Percentiles rank a stretch among this genome's conserved stretches.
Evolutionary conservation across 306 rosid species (phyloP).

Genomic region (Ceratonia siliqua): DNA sequence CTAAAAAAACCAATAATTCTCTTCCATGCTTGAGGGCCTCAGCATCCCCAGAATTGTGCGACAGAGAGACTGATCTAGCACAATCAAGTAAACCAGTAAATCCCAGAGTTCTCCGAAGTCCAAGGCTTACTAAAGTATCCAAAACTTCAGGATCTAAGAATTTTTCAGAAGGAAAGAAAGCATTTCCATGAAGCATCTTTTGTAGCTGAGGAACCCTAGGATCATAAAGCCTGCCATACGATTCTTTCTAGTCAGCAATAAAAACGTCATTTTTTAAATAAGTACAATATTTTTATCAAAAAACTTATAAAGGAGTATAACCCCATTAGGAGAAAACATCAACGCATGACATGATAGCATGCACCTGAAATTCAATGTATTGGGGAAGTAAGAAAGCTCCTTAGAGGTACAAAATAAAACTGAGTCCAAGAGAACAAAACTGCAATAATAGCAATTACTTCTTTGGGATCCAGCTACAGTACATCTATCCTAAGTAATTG

Average conservation of each 20-base stretch:
- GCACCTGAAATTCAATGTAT: constrained; percentile 22
- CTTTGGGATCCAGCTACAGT: constrained; percentile 8
- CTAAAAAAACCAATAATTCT: constrained; percentile 62
- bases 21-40: constrained; percentile 60
- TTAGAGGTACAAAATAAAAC: background rate
- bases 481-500: background rate
- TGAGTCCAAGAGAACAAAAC: background rate
- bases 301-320: constrained; percentile 16
- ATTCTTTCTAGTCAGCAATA: constrained; percentile 36
- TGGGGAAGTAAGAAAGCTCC: background rate
- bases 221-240: constrained; percentile 94
- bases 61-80: constrained; percentile 80
- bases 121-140: constrained; percentile 78
- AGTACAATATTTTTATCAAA: background rate
- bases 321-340: constrained; percentile 19
- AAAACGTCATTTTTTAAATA: constrained; percentile 20
- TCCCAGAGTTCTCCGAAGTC: constrained; percentile 80
- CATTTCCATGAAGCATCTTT: constrained; percentile 64
- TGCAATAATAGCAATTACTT: background rate
- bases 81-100: constrained; percentile 91
- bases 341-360: constrained; percentile 27
- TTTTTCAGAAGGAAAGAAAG: constrained; percentile 76
- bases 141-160: constrained; percentile 67
- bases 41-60: constrained; percentile 57
- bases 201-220: constrained; percentile 77